These are phyloP conservation scores for Plasmodium inui DNA, from an alignment of 169 alveolate species.

Conservation along the genomic window DNA sequence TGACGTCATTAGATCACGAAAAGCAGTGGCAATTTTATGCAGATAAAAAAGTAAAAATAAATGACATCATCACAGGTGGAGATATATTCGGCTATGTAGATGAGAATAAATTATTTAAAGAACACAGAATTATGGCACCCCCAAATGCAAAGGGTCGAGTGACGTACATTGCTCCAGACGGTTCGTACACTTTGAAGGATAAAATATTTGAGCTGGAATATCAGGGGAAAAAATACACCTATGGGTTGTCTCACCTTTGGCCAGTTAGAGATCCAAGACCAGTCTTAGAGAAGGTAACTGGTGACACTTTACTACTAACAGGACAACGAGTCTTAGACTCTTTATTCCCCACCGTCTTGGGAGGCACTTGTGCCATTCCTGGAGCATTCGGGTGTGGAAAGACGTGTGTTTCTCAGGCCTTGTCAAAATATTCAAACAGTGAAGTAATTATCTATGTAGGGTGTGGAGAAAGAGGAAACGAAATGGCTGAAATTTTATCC, in stretches of 20 bases:
- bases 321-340: slow-evolving; percentile 99
- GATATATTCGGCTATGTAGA: slow-evolving; percentile 96
- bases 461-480: slow-evolving; percentile 99
- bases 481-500: slow-evolving; percentile 99
- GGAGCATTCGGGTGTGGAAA: slow-evolving; percentile 99
- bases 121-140: slow-evolving; percentile 96
- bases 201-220: slow-evolving; percentile 89
- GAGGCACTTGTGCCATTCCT: slow-evolving; percentile 99
- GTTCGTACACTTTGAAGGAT: slow-evolving; percentile 93
- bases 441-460: slow-evolving; percentile 98
- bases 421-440: slow-evolving; percentile 97
- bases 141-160: slow-evolving; percentile 97
- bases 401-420: slow-evolving; percentile 98
- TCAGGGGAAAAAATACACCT: slow-evolving; percentile 91
- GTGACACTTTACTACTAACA: slow-evolving; percentile 95
- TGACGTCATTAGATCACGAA: slow-evolving; percentile 92
- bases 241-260: slow-evolving; percentile 97
- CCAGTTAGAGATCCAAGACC: slow-evolving; percentile 99
- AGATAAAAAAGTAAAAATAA: slow-evolving; percentile 88
- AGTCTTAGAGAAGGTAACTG: slow-evolving; percentile 94
- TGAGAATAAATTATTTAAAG: slow-evolving; percentile 95
- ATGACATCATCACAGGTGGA: slow-evolving; percentile 97
- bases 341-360: slow-evolving; percentile 97
- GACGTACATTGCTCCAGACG: slow-evolving; percentile 95
- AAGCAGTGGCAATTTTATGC: slow-evolving; percentile 96